A percentile compares a stretch with the other conserved stretches of the same genome.
Evolutionary conservation across 331 rosid species (phyloP).

Genomic region (Rhamnella rubrinervis): DNA sequence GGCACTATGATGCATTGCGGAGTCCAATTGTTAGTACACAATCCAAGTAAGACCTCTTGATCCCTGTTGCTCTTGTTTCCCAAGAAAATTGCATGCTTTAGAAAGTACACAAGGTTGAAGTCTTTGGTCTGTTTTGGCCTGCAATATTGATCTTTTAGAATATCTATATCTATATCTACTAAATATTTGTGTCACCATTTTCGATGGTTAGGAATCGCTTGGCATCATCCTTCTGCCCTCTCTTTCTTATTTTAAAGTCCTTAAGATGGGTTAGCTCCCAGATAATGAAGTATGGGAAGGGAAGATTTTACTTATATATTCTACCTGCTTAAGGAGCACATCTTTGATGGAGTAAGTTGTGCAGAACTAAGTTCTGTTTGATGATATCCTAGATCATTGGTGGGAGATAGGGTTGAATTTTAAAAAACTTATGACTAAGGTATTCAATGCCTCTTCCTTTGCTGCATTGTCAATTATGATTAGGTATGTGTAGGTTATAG

Average conservation of each 20-base stretch:
- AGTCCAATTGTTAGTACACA: constrained; percentile 10
- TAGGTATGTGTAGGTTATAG: no score
- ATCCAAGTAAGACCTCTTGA: constrained; percentile 25
- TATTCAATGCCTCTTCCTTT: no score
- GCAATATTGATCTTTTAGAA: not conserved
- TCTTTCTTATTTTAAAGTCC: not conserved
- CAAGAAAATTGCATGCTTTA: constrained; percentile 7
- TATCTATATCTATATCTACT: not conserved
- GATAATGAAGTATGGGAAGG: not conserved
- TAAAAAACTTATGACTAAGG: no score
- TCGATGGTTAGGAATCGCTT: not conserved
- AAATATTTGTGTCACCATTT: no score
- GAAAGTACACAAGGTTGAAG: constrained; percentile 1
- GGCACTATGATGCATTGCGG: constrained; percentile 73
- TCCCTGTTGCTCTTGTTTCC: not conserved
- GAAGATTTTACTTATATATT: not conserved
- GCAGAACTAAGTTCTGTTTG: no score
- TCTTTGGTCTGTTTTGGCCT: not conserved
- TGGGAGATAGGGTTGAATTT: no score
- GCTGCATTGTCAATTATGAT: no score
- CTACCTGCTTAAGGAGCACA: no score
- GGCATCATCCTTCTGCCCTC: not conserved
- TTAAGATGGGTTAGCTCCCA: not conserved
- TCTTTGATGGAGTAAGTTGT: no score
- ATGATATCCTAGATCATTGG: no score